Conservation (phyloP, 345 rosid species). For the Cardamine occulta region DNA sequence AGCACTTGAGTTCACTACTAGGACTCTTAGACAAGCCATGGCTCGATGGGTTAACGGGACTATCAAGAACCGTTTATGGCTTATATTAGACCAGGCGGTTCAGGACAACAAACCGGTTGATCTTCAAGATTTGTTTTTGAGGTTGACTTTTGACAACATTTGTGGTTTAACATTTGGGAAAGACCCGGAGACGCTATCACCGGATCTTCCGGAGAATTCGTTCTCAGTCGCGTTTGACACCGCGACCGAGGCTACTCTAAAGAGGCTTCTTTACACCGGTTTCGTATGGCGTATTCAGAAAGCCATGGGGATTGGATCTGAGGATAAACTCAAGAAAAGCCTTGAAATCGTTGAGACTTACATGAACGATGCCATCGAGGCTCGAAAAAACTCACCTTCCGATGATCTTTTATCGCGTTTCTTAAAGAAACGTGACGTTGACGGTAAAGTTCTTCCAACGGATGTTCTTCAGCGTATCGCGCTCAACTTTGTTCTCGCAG, state of each 20-base stretch:
- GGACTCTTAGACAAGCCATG: constrained; percentile 93
- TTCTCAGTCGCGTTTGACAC: constrained; percentile 76
- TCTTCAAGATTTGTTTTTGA: constrained; percentile 79
- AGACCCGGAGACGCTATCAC: constrained; percentile 79
- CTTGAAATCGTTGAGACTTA: constrained; percentile 64
- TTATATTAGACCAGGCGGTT: constrained; percentile 65
- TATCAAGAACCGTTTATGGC: constrained; percentile 80
- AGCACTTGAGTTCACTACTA: constrained; percentile 86
- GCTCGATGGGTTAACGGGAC: constrained; percentile 90
- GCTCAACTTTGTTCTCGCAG: constrained; percentile 86
- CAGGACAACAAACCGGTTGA: constrained; percentile 55
- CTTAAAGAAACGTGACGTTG: constrained; percentile 70
- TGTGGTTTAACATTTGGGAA: constrained; percentile 90
- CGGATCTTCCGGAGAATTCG: constrained; percentile 73
- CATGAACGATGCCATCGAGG: constrained; percentile 70
- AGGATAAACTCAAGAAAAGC: constrained; percentile 58
- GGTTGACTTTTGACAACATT: constrained; percentile 91
- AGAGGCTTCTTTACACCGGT: constrained; percentile 75
- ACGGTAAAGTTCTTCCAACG: constrained; percentile 62
- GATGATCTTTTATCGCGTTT: constrained; percentile 87
- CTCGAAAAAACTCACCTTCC: constrained; percentile 70
- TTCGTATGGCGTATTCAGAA: constrained; percentile 73
- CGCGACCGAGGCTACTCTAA: constrained; percentile 85
- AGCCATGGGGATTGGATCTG: constrained; percentile 62
- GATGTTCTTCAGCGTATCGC: constrained; percentile 84